Evolutionary conservation across 257 asterid genomes (phyloP).

Genomic region (Solanum pinnatisectum): DNA sequence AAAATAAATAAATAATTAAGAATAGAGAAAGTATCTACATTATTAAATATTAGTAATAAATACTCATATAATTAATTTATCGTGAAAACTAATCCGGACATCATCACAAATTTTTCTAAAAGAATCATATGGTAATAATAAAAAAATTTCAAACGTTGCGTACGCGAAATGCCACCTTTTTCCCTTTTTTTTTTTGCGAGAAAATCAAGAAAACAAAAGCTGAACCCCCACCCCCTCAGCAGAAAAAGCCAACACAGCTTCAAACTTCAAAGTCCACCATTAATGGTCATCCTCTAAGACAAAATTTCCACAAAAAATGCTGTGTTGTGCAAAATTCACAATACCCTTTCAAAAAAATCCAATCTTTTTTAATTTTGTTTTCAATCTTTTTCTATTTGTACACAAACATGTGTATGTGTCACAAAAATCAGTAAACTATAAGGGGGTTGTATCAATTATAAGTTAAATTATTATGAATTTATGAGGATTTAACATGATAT

Average conservation of each 20-base stretch:
- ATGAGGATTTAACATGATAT: neutral
- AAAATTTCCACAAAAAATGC: neutral
- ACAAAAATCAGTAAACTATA: neutral
- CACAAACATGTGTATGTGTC: neutral
- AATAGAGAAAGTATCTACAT: too few species aligned
- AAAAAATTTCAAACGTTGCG: constrained; percentile 2
- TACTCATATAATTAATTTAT: neutral
- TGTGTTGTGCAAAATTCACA: neutral
- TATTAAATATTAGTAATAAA: neutral
- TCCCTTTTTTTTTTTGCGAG: neutral
- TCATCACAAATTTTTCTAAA: neutral
- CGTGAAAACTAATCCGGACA: rapidly evolving
- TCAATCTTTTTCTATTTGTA: neutral
- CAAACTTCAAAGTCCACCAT: constrained; percentile 1
- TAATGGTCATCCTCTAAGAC: neutral
- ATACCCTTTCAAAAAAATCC: neutral
- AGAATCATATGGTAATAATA: neutral
- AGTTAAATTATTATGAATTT: neutral
- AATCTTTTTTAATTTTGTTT: neutral
- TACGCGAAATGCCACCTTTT: neutral
- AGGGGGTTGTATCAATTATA: neutral
- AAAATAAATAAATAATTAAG: too few species aligned
- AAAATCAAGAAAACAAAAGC: neutral
- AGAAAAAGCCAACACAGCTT: neutral
- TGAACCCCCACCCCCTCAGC: too few species aligned